Evolutionary conservation across 2,329 filamentous ascomycete genomes (phyloP), one percentile per base, ranked within the genome.

Genomic region (Emmonsia crescens): DNA sequence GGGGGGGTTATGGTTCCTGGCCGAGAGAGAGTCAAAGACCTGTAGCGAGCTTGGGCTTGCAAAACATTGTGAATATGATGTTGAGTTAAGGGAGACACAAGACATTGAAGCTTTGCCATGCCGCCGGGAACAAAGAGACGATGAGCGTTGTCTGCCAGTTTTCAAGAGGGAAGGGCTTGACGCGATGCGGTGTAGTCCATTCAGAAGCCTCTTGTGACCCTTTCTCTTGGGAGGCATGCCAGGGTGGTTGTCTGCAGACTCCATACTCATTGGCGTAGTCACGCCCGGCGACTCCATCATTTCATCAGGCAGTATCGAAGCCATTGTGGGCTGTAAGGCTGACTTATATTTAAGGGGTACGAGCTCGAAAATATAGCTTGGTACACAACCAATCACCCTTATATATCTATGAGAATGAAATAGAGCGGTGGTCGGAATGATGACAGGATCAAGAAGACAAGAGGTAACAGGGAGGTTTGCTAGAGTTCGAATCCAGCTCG

Each of bases 141-240:
- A 82, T 6, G 89, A 87, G 61, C 85, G 82, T 31, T 84, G 78
- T 63, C 88, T 83, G 61, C 85, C 82, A 60, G 85, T 74, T 62
- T 83, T 83, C 48, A 82, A 79, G 58, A 96, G 77, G 19, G 88
- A 89, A 0, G 89, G 86, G 6, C 87, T 90, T 0, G 91, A 96
- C 12, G 89, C 87, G 70, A 95, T 93, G 62, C 89, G 86, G 64
- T 93, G 87, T 57, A 96, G 81, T 38, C 86, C 85, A 65, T 86
- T 85, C 21, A 95, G 78, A 40, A 96, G 75, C 63, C 86, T 84
- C 68, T 86, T 84, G 55, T 88, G 84, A 60, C 85, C 83, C 72
- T 86, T 91, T 61, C 83, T 78, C 74, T 87, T 90, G 31, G 78
- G 79, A 2, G 74, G 75, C 46, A 73, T 74, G 36, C 76, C 76